Base-by-base conservation (phyloP, 805 yeast genomes). In the Saccharomycopsis lassenensis region DNA sequence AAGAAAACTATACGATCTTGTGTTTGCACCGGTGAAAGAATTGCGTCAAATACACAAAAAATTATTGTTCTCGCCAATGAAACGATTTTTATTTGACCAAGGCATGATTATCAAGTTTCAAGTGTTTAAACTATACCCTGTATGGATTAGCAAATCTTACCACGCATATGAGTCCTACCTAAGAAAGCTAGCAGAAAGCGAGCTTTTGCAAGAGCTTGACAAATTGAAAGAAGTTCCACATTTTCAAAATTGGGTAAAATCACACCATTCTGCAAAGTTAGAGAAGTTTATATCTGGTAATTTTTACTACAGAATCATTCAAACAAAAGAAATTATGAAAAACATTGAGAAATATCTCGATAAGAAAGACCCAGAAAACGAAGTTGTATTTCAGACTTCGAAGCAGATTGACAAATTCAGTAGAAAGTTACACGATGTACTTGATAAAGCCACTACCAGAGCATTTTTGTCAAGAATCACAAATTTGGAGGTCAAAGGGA, bases 321-420 rank as follows among this genome's bases (percentile, higher is more conserved):
- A 40, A 25, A 36, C 41, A n/a, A 40, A 40, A 24, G 44, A 40
- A 27, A 40, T 40, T 21, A 17, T 40, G 35, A 32, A 29, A 29
- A 31, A 21, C 15, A 16, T 40, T 6, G 44, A 36, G 14, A 36
- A 29, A 18, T 17, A 24, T 12, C 29, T 40, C 14, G 40, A 40
- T n/a, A n/a, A 21, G 11, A 20, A 31, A 8, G 40, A 40, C 14
- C 41, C 38, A 6, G 44, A 40, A 24, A 40, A 40, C 24, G 19
- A 15, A 4, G 37, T 40, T n/a, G 37, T 37, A 1, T 40, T 36
- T 26, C 44, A 40, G 20, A 36, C 40, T 7, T 32, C 37, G n/a
- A 33, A 28, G 37, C 20, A 33, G 3, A 22, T 40, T 16, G 41
- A 37, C n/a, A 36, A 40, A 19, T 40, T 23, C 19, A 36, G 35